Percentiles rank a stretch among this genome's conserved stretches.
phyloP scores from a whole-genome alignment of 83 land plant genomes.

The Picea engelmannii region DNA sequence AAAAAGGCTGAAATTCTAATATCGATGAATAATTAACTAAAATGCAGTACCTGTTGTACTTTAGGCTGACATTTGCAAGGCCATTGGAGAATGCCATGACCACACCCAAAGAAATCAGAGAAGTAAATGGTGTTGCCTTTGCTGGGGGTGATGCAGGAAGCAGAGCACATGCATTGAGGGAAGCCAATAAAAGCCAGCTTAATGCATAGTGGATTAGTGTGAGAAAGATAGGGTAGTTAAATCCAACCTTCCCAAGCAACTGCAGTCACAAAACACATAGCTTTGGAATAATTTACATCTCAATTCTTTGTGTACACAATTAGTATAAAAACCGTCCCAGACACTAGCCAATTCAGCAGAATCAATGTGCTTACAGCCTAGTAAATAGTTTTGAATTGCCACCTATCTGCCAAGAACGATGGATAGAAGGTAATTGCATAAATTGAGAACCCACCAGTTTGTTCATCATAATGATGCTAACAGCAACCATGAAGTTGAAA shows the following conservation, averaged over 20 bases:
- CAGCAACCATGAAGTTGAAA: conserved; percentile 84
- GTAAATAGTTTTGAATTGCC: background rate
- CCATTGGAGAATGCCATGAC: conserved; percentile 92
- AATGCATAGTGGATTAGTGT: conserved; percentile 74
- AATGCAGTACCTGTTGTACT: conserved; percentile 77
- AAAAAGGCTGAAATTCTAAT: background rate
- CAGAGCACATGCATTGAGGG: conserved; percentile 59
- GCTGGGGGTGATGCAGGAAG: conserved; percentile 81
- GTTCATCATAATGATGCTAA: conserved; percentile 84
- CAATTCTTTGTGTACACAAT: background rate
- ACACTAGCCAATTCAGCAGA: background rate
- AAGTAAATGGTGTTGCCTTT: conserved; percentile 64
- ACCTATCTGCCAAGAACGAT: background rate
- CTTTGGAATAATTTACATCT: background rate
- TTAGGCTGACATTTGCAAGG: conserved; percentile 89
- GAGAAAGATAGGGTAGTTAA: conserved; percentile 82
- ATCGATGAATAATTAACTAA: background rate
- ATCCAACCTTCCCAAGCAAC: conserved; percentile 85
- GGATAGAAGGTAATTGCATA: background rate
- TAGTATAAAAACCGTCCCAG: background rate
- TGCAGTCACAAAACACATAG: conserved; percentile 28
- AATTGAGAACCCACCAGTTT: conserved; percentile 59
- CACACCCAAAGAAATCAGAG: conserved; percentile 69
- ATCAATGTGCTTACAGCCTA: background rate
- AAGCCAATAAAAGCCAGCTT: conserved; percentile 80